These are phyloP conservation scores for Silene latifolia DNA, from an alignment of 148 eudicot species.

Conservation along the genomic window DNA sequence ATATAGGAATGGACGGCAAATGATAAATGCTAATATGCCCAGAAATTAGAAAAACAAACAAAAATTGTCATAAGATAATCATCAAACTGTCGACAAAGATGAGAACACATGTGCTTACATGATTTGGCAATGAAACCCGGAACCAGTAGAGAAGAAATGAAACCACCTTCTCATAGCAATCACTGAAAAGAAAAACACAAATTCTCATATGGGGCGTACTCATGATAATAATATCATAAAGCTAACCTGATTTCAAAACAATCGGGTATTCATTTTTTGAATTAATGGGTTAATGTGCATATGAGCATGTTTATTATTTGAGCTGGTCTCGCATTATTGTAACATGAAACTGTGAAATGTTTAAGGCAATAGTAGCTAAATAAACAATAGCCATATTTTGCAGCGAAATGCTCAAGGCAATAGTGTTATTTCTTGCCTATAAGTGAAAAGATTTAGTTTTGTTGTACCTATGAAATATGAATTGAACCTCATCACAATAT, in stretches of 20 bases:
- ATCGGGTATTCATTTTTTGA: too few relatives aligned
- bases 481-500: neutral
- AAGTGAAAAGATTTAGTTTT: neutral
- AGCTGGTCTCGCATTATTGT: neutral
- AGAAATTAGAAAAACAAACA: neutral
- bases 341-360: neutral
- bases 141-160: constrained; percentile 93
- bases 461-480: too few relatives aligned
- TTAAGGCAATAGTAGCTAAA: neutral
- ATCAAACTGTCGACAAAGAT: neutral
- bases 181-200: constrained; percentile 45
- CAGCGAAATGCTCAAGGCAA: neutral
- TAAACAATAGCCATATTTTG: neutral
- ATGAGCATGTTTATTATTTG: neutral
- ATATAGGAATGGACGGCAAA: neutral
- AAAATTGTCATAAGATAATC: neutral
- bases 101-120: constrained; percentile 39
- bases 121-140: constrained; percentile 64
- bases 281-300: neutral
- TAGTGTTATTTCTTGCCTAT: neutral
- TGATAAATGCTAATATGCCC: neutral
- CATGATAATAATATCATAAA: neutral
- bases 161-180: constrained; percentile 71
- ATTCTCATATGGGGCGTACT: neutral
- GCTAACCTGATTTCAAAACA: too few relatives aligned